Percentiles rank a stretch among this genome's conserved stretches.
Conservation (phyloP, 176 grass and related monocot genomes). For the Secale cereale region DNA sequence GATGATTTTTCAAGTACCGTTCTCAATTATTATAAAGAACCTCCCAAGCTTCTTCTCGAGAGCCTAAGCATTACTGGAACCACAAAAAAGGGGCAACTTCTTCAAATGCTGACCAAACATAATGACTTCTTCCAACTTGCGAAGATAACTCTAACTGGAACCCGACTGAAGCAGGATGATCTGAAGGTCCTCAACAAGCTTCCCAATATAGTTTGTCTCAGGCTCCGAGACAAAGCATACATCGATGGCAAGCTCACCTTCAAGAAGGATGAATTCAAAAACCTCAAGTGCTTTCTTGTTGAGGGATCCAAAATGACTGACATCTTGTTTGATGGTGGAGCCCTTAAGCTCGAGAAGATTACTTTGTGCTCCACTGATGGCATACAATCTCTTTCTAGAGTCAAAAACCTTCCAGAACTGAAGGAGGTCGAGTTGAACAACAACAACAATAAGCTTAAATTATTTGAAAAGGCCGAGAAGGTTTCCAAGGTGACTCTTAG, state of each 20-base stretch:
- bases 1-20: not conserved
- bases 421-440: not conserved
- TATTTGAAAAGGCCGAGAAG: not conserved
- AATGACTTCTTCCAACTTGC: not conserved
- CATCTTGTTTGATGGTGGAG: not conserved
- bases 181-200: not conserved
- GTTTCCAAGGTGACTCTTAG: not conserved
- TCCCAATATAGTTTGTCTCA: not conserved
- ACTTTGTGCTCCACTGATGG: not conserved
- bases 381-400: not conserved
- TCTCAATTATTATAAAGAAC: not conserved
- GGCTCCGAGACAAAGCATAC: not conserved
- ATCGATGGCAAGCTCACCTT: not conserved
- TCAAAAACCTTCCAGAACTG: not conserved
- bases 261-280: not conserved
- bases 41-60: constrained; percentile 4
- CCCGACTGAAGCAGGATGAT: not conserved
- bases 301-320: not conserved
- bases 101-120: not conserved
- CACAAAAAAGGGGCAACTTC: not conserved
- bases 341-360: not conserved
- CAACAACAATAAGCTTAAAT: not conserved
- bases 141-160: not conserved
- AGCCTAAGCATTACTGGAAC: constrained; percentile 17
- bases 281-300: not conserved